Base-by-base conservation (phyloP, 352 stramenopile genomes). In the Phytophthora fragariaefolia region DNA sequence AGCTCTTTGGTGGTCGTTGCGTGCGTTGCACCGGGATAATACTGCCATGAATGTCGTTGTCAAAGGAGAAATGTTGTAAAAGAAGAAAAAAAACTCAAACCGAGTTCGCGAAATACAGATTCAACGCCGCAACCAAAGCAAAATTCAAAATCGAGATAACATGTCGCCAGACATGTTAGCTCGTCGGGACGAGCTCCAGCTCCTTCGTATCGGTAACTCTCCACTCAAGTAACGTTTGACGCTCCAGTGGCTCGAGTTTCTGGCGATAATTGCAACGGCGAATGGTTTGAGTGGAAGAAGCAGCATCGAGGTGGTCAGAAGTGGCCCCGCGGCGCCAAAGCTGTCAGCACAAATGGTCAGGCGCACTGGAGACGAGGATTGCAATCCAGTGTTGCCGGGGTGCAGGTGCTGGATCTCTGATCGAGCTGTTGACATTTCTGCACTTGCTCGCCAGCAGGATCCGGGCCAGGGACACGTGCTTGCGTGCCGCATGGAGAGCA, bases 381-480 rank as follows among this genome's bases (percentile, higher is more conserved):
- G 8, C 2, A 56, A 42, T 68, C 42, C 54, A 64, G 53, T 17
- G 17, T 7, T 56, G 32, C 10, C 17, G 17, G 32, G 6, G 32
- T 15, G 36, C 18, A 7, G 20, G 36, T 22, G 36, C 36, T 45
- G 43, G 38, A 63, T 30, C 18, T 68, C 40, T 30, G 24, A 36
- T 55, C 36, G 32, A 59, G 20, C 26, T 55, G 49, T 56, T 71
- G 63, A 62, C 48, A 66, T 53, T 66, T 56, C 49, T 60, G 46
- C 43, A 63, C 36, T 20, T 7, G 2, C 15, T 9, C n/a, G n/a
- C n/a, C n/a, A n/a, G n/a, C n/a, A n/a, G n/a, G n/a, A n/a, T n/a
- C n/a, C n/a, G n/a, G n/a, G n/a, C n/a, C n/a, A n/a, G n/a, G 36
- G 5, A 26, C 58, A 28, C 36, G 48, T 60, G 46, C 58, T 42